Evolutionary conservation across 2,329 filamentous ascomycete genomes (phyloP), one percentile per base, ranked within the genome.

Genomic region (Plectosphaerella plurivora): DNA sequence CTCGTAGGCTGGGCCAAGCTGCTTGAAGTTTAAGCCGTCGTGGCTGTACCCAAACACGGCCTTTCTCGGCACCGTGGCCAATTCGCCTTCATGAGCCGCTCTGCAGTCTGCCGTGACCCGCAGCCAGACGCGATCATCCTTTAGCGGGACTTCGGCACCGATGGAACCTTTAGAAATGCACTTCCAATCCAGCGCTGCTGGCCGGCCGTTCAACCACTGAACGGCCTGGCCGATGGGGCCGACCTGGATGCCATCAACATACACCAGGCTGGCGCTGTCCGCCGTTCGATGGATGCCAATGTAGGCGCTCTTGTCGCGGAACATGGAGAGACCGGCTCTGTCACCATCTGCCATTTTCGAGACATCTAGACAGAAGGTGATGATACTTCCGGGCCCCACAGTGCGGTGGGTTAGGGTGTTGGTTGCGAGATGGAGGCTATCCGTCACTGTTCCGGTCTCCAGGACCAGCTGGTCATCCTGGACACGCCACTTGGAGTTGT

Each of bases 251-350:
- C 14, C 37, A 5, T 41, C 37, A n/a, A 41, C 37, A n/a, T 41
- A 41, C 5, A n/a, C 37, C 8, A 41, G 37, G 7, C 5, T 41
- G 37, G 37, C 37, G 7, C 14, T n/a, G 15, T 41, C 14, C 8
- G 33, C 8, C 14, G 8, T n/a, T 41, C 37, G 7, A n/a, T 58
- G 73, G 55, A 83, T 61, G 2, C 76, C 78, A 24, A 83, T 76
- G 60, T 75, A 83, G 0, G 76, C 77, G 1, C 73, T 73, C 12
- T 68, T 63, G 57, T 83, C 77, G 2, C 80, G 73, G 62, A 83
- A 76, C 37, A 78, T 64, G 0, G 75, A 72, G 0, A 79, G 68
- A 1, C 80, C 80, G 0, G 73, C 68, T 12, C 73, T 67, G 54
- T 83, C 80, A 4, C 79, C 80, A 42, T 73, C 69, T 1, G 60